A percentile compares a stretch with the other conserved stretches of the same genome.
Conservation (phyloP, 805 yeast genomes). For the Henningerozyma blattae region DNA sequence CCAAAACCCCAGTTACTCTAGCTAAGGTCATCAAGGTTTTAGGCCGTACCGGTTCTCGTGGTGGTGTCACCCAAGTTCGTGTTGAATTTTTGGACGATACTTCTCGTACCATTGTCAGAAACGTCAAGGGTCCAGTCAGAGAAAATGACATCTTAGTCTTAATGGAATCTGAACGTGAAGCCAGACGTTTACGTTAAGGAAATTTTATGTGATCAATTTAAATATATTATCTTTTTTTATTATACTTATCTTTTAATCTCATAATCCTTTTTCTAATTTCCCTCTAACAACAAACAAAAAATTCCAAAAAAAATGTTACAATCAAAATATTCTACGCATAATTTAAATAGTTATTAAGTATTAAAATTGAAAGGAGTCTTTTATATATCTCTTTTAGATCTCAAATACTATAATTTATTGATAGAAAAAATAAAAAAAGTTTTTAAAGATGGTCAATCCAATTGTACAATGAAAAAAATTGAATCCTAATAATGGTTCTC, state of each 20-base stretch:
- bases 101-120: conserved; percentile 92
- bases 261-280: neutral
- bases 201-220: no score
- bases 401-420: no score
- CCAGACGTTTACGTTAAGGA: conserved; percentile 80
- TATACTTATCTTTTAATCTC: no score
- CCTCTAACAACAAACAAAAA: neutral
- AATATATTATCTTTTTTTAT: no score
- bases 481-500: no score
- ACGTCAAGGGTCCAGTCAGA: conserved; percentile 96
- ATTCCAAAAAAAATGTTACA: no score
- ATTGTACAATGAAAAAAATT: no score
- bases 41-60: conserved; percentile 99
- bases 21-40: conserved; percentile 99
- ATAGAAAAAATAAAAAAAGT: no score
- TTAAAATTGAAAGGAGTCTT: no score
- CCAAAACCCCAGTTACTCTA: conserved; percentile 89
- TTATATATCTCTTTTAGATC: no score
- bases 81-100: conserved; percentile 93
- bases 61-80: conserved; percentile 99
- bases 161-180: conserved; percentile 99
- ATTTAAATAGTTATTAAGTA: neutral
- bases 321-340: no score
- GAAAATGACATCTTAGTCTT: conserved; percentile 96
- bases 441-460: no score